A percentile compares a stretch with the other conserved stretches of the same genome.
These are phyloP conservation scores for Periconia sp. DNA, from an alignment of 2,329 filamentous ascomycete genomes.

Conservation along the genomic window DNA sequence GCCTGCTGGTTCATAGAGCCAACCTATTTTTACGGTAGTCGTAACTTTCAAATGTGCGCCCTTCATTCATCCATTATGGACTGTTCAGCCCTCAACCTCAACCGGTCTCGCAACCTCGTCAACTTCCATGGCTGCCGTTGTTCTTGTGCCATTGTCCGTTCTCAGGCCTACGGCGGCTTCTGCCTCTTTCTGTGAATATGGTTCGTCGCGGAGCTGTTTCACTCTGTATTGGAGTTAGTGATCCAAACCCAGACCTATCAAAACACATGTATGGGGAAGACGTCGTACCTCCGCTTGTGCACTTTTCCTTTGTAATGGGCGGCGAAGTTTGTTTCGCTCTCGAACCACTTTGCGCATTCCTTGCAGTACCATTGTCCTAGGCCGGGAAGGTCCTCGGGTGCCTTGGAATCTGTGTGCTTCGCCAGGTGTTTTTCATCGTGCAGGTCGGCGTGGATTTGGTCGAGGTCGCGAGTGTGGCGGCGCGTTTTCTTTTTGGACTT, in stretches of 20 bases:
- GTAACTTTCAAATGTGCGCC: background rate
- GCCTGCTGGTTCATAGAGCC: background rate
- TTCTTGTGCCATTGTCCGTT: slow-evolving; percentile 64
- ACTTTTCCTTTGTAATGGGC: slow-evolving; percentile 84
- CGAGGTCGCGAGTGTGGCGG: slow-evolving; percentile 71
- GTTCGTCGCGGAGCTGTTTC: slow-evolving; percentile 78
- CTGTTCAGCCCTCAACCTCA: background rate
- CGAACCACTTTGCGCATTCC: slow-evolving; percentile 96
- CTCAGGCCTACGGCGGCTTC: slow-evolving; percentile 76
- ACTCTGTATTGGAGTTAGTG: slow-evolving; percentile 57
- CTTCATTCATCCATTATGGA: background rate
- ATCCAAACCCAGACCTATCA: background rate
- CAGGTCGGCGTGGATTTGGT: slow-evolving; percentile 87
- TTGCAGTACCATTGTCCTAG: slow-evolving; percentile 85
- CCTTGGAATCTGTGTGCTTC: slow-evolving; percentile 76
- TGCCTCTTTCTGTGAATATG: slow-evolving; percentile 83
- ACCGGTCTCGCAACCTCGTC: slow-evolving; percentile 20
- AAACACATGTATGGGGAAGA: background rate
- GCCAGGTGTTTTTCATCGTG: slow-evolving; percentile 76
- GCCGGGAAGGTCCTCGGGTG: slow-evolving; percentile 82
- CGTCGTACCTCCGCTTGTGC: slow-evolving; percentile 78
- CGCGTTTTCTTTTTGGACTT: slow-evolving; percentile 54
- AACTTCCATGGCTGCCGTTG: slow-evolving; percentile 36
- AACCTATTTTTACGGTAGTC: background rate
- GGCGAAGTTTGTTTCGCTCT: slow-evolving; percentile 74